Evolutionary conservation across 306 rosid genomes (phyloP), one percentile per base, ranked within the genome.

Genomic region (Geum urbanum): DNA sequence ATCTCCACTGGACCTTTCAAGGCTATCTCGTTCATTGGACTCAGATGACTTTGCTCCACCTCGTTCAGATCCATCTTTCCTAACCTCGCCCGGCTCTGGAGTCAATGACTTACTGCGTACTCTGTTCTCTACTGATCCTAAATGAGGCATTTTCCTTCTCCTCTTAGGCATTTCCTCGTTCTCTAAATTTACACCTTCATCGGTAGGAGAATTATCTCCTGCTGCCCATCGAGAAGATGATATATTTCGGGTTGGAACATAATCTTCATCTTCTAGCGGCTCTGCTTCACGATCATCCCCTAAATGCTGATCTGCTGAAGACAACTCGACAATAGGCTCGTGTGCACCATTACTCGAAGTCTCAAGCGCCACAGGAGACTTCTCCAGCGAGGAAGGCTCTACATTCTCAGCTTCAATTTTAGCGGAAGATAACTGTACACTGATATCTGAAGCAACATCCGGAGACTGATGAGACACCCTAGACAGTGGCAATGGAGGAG

Each of bases 151-250:
- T 79, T 77, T 87, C 83, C 83, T 88, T 84, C 79, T 77, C 81
- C 82, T 82, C 74, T 74, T 84, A 59, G 88, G 88, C 65, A 85
- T 77, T 63, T 77, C 88, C 54, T 87, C 85, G 10, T 78, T 81
- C 18, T 80, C 88, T 47, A 86, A 47, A 65, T 89, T 87, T 68
- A 87, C 92, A 74, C 95, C 99, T 82, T 87, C 97, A 71, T 91
- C 96, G n/a, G 76, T 87, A 7, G 99, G 96, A 59, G 96, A 91
- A 71, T 70, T 83, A 78, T 86, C 87, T 60, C 92, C 96, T 59
- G 88, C 92, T 39, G 96, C 99, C 99, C 97, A 91, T 81, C 97
- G 84, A 18, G 99, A 95, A 78, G 99, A 95, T 1, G 95, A 95
- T 75, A 95, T 89, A 78, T 89, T 82, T 22, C 80, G 83, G 27